Conservation (phyloP, 2,329 filamentous ascomycete genomes). For the Fonsecaea multimorphosa region DNA sequence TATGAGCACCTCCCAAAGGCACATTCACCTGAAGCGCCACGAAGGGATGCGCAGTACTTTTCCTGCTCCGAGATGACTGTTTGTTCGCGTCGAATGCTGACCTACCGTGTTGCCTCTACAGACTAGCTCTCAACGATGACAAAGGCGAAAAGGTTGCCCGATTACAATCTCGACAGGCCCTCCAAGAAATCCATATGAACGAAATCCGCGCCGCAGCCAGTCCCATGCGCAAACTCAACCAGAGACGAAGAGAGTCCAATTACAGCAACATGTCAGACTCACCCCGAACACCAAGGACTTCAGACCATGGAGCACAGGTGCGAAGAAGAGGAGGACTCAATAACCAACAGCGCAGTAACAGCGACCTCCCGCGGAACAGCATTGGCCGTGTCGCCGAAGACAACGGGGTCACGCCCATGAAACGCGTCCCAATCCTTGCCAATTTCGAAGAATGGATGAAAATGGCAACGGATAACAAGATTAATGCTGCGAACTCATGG, state of each 20-base stretch:
- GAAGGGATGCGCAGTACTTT: background rate
- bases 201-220: constrained; percentile 83
- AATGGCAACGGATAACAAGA: constrained; percentile 99
- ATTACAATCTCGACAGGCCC: constrained; percentile 82
- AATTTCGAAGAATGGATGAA: constrained; percentile 99
- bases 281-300: constrained; percentile 61
- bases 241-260: constrained; percentile 53
- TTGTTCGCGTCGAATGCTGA: constrained; percentile 3
- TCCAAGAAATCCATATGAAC: constrained; percentile 89
- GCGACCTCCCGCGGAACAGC: constrained; percentile 2
- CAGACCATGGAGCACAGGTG: constrained; percentile 36
- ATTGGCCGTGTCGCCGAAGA: constrained; percentile 33
- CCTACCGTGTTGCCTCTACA: constrained; percentile 46
- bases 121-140: constrained; percentile 96
- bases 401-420: constrained; percentile 37
- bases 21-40: background rate
- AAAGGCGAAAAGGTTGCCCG: constrained; percentile 87
- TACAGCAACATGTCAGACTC: constrained; percentile 61
- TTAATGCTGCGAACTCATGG: constrained; percentile 98
- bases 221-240: constrained; percentile 68
- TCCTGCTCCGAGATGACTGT: background rate
- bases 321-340: constrained; percentile 27
- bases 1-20: constrained; percentile 41
- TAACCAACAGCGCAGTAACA: constrained; percentile 24
- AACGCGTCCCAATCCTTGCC: constrained; percentile 74